Evolutionary conservation across 1,284 basidiomycete species (phyloP).

Genomic region (Testicularia cyperi): DNA sequence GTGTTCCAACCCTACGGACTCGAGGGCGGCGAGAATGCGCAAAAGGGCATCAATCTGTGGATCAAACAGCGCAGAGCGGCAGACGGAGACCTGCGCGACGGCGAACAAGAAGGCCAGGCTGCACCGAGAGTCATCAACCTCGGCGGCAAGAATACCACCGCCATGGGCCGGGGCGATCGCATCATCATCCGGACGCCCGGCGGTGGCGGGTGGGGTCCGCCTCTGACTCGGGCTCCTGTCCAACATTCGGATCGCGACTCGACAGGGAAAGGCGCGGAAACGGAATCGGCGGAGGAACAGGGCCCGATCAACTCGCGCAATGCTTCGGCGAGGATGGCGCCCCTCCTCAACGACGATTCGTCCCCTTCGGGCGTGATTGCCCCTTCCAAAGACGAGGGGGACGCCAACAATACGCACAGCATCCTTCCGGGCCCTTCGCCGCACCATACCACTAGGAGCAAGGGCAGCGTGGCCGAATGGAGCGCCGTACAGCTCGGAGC

Average conservation of each 20-base stretch:
- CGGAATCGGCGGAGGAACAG: no score
- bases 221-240: neutral
- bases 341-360: constrained; percentile 20
- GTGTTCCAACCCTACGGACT: constrained; percentile 87
- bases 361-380: constrained; percentile 21
- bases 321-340: constrained; percentile 32
- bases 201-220: constrained; percentile 83
- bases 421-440: constrained; percentile 3
- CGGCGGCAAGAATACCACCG: constrained; percentile 81
- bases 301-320: constrained; percentile 31
- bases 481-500: constrained; percentile 40
- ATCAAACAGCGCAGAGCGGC: constrained; percentile 72
- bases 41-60: constrained; percentile 84
- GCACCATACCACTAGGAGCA: constrained; percentile 23
- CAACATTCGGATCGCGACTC: neutral
- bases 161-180: constrained; percentile 80
- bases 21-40: constrained; percentile 77
- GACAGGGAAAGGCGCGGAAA: no score
- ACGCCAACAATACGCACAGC: constrained; percentile 9
- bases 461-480: constrained; percentile 49
- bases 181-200: constrained; percentile 86
- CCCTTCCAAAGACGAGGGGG: constrained; percentile 6
- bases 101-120: constrained; percentile 42
- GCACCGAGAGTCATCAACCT: constrained; percentile 74
- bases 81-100: constrained; percentile 68